These are phyloP conservation scores for Schoenoplectus triqueter DNA, from an alignment of 202 grass and related monocot species.

Conservation along the genomic window DNA sequence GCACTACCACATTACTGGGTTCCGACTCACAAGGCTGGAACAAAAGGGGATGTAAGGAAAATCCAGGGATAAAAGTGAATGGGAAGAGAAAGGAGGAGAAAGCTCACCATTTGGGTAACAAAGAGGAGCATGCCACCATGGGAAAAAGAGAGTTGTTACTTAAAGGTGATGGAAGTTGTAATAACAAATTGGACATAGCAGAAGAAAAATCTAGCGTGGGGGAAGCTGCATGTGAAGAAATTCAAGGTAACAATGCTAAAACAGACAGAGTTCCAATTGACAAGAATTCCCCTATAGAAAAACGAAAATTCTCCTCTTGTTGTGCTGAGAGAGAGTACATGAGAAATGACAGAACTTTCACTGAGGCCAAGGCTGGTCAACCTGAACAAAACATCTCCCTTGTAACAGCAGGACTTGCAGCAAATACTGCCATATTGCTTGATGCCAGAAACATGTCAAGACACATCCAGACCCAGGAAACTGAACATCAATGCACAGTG, in stretches of 20 bases:
- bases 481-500: background rate
- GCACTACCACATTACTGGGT: background rate
- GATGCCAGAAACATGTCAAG: background rate
- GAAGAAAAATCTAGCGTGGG: background rate
- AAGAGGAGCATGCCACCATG: background rate
- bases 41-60: constrained; percentile 5
- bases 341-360: background rate
- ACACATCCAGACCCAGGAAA: background rate
- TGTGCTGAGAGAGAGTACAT: background rate
- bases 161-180: constrained; percentile 2
- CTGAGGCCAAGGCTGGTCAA: background rate
- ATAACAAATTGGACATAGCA: background rate
- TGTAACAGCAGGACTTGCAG: background rate
- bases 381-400: background rate
- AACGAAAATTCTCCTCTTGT: background rate
- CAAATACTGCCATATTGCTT: background rate
- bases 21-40: constrained; percentile 1
- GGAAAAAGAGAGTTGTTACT: background rate
- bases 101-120: background rate
- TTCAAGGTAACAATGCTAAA: background rate
- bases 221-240: constrained; percentile 7
- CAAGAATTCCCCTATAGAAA: background rate
- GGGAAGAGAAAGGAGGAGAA: constrained; percentile 1
- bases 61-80: background rate
- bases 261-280: background rate